Evolutionary conservation across 2,329 filamentous ascomycete species (phyloP).

Genomic region (Juglanconis sp.): DNA sequence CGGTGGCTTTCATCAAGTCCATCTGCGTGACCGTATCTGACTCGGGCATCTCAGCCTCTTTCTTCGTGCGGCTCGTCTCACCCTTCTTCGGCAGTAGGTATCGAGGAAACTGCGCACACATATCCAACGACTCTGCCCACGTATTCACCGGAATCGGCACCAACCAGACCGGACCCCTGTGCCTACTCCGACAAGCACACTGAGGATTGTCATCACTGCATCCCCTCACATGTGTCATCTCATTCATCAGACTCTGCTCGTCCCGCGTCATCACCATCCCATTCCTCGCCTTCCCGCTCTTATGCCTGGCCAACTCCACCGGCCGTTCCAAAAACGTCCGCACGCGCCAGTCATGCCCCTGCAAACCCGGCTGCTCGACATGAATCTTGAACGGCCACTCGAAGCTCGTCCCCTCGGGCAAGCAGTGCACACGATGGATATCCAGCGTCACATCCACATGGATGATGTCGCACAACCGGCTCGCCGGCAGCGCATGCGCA

Average conservation of each 20-base stretch:
- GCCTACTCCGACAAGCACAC: conserved; percentile 50
- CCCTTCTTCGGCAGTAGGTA: conserved; percentile 28
- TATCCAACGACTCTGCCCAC: conserved; percentile 58
- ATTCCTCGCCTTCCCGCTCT: conserved; percentile 33
- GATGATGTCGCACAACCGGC: conserved; percentile 55
- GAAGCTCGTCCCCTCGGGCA: conserved; percentile 58
- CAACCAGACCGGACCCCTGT: conserved; percentile 43
- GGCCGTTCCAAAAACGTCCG: conserved; percentile 57
- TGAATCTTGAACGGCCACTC: conserved; percentile 57
- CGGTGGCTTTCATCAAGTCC: conserved; percentile 57
- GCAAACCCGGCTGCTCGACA: conserved; percentile 50
- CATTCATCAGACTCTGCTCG: conserved; percentile 46
- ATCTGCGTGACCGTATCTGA: conserved; percentile 40
- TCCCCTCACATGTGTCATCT: conserved; percentile 46
- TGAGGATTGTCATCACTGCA: conserved; percentile 45
- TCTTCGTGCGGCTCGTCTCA: conserved; percentile 4
- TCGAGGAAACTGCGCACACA: conserved; percentile 50
- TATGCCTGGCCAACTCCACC: conserved; percentile 45
- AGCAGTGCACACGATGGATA: conserved; percentile 54
- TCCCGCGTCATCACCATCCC: conserved; percentile 6
- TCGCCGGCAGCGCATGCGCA: conserved; percentile 29
- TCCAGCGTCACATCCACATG: conserved; percentile 62
- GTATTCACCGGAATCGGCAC: conserved; percentile 57
- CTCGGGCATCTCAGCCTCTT: conserved; percentile 26
- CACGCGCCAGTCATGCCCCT: conserved; percentile 59